These are phyloP conservation scores for Teratosphaeriaceae sp. DNA, from an alignment of 2,329 filamentous ascomycete genomes.

Conservation along the genomic window DNA sequence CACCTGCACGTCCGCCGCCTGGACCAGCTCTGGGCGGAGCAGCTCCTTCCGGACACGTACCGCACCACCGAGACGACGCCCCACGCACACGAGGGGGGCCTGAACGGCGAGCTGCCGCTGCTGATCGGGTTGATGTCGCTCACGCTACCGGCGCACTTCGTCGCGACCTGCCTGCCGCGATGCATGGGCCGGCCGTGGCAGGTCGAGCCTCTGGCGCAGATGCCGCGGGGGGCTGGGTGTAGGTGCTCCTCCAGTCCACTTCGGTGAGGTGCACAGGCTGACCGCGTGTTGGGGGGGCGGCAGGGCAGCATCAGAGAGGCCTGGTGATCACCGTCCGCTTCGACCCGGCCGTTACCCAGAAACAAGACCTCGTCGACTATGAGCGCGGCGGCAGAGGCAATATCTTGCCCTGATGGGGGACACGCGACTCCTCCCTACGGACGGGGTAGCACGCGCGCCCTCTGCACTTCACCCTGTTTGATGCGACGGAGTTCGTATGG, in stretches of 20 bases:
- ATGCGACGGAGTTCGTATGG: too few relatives aligned
- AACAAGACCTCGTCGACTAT: too few relatives aligned
- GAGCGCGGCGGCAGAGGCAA: too few relatives aligned
- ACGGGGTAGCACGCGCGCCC: too few relatives aligned
- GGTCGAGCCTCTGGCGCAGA: not conserved
- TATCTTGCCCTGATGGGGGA: too few relatives aligned
- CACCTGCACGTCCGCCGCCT: constrained; percentile 1
- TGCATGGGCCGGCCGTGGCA: constrained; percentile 4
- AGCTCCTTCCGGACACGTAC: constrained; percentile 10
- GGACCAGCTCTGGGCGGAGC: constrained; percentile 5
- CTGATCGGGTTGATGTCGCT: constrained; percentile 10
- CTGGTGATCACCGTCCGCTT: constrained; percentile 8
- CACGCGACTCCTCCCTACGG: too few relatives aligned
- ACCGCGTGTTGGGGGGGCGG: not conserved
- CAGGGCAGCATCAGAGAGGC: constrained; percentile 6
- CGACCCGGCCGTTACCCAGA: too few relatives aligned
- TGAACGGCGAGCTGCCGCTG: constrained; percentile 11
- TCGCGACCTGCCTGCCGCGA: not conserved
- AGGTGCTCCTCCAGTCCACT: not conserved
- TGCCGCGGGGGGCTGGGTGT: constrained; percentile 5
- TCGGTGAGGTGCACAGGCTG: not conserved
- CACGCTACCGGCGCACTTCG: not conserved
- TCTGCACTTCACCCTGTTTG: too few relatives aligned
- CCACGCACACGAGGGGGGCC: not conserved
- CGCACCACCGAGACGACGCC: not conserved